Evolutionary conservation across 2,329 filamentous ascomycete genomes (phyloP).

Genomic region (Phaeosphaeriaceae sp.): DNA sequence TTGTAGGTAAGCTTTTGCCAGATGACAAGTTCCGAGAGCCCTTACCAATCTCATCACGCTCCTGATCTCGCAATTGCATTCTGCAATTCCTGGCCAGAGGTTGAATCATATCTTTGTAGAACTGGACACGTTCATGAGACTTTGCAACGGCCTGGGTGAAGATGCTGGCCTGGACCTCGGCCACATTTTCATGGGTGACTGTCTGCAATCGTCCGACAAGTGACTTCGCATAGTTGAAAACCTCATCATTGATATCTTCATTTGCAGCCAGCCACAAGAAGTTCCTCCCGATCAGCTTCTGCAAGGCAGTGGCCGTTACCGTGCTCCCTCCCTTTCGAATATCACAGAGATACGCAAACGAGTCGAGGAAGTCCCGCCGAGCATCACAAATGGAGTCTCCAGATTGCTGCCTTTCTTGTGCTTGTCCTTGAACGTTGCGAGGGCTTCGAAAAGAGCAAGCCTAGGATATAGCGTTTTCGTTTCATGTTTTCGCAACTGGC

Average conservation of each 20-base stretch:
- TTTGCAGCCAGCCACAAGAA: conserved; percentile 15
- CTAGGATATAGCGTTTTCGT: conserved; percentile 7
- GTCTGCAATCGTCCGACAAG: not conserved
- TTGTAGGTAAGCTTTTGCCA: not conserved
- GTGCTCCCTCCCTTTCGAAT: conserved; percentile 8
- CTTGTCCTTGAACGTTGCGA: conserved; percentile 9
- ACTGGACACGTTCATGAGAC: not conserved
- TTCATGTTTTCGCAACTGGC: not conserved
- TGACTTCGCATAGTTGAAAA: not conserved
- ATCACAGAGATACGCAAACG: conserved; percentile 17
- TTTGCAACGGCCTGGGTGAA: not conserved
- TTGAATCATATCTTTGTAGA: not conserved
- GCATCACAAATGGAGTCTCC: conserved; percentile 4
- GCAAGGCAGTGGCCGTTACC: conserved; percentile 14
- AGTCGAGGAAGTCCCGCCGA: conserved; percentile 11
- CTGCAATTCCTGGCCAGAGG: not conserved
- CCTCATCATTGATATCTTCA: conserved; percentile 4
- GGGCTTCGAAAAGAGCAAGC: conserved; percentile 8
- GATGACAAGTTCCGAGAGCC: not conserved
- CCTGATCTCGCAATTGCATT: not conserved
- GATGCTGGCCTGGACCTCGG: not conserved
- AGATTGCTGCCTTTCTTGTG: conserved; percentile 1
- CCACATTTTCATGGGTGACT: not conserved
- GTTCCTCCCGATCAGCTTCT: conserved; percentile 1
- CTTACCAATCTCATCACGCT: not conserved